Evolutionary conservation across 352 stramenopile genomes (phyloP), one percentile per base, ranked within the genome.

Genomic region (Phytophthora cactorum): DNA sequence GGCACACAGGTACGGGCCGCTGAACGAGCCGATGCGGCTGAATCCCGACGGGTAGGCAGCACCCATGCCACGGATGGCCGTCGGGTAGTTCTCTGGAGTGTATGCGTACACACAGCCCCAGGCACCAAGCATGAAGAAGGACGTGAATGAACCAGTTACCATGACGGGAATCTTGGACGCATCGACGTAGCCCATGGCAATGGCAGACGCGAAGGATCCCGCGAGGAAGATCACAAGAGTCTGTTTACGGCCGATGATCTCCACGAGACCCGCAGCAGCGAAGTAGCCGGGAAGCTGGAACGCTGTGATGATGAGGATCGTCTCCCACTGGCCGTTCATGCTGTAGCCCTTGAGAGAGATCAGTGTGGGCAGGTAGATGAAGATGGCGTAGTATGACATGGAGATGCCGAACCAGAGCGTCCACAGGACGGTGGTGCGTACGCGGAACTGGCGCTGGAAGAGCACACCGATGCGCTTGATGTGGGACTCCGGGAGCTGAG

Each of bases 21-120:
- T 81, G 63, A 91, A 90, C 5, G 84, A 83, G 3, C 79, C 84
- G 45, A 91, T 88, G 61, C 82, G 79, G 39, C 77, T 89, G 45
- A 91, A 85, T n/a, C 79, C 82, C 28, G 71, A 82, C 2, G 84
- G 77, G 49, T 91, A 91, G 5, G 81, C 77, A n/a, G 79, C 74
- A 10, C 82, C 82, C 53, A 90, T 90, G 57, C 79, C 85, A 9
- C 85, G 85, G 41, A 91, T 90, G 12, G 73, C 70, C 28, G 81
- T 91, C 57, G 79, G 81, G 72, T 91, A 93, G 70, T 93, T 91
- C 65, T 91, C 81, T 0, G 82, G 82, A 0, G 82, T 91, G 71
- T 90, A 93, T 15, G 82, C 81, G 64, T 91, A 90, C 2, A 93
- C 72, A 31, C 81, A 84, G 14, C 85, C 82, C 81, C 82, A 91